Percentiles rank a stretch among this genome's conserved stretches.
phyloP scores from a whole-genome alignment of 192 early-diverging fungal species.

The Mortierella antarctica region DNA sequence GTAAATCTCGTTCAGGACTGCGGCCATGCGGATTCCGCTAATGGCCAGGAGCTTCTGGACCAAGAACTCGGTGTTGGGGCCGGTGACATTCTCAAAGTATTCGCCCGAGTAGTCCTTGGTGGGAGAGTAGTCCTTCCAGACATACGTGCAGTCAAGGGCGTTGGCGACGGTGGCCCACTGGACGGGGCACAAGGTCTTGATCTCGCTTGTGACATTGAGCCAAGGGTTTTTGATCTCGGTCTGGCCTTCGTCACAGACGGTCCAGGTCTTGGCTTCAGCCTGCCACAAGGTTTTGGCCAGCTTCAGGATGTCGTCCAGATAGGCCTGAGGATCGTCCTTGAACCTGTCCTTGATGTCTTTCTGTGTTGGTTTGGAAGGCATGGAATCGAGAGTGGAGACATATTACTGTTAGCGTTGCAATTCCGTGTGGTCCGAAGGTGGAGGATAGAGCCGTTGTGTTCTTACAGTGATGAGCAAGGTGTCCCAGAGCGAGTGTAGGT shows the following conservation, averaged over 20 bases:
- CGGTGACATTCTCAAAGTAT: slow-evolving; percentile 48
- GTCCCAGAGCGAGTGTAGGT: slow-evolving; percentile 54
- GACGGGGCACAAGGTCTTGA: slow-evolving; percentile 51
- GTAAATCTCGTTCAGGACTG: slow-evolving; percentile 51
- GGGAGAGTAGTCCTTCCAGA: slow-evolving; percentile 51
- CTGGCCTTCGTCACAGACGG: slow-evolving; percentile 17
- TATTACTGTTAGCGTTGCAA: neutral
- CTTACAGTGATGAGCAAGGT: slow-evolving; percentile 46
- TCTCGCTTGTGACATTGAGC: slow-evolving; percentile 8
- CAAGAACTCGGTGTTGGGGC: slow-evolving; percentile 9
- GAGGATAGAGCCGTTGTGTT: neutral
- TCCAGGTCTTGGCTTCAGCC: slow-evolving; percentile 24
- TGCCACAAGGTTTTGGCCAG: slow-evolving; percentile 25
- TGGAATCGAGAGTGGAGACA: neutral
- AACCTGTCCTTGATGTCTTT: slow-evolving; percentile 41
- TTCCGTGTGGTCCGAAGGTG: too few species aligned
- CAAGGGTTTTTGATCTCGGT: slow-evolving; percentile 24
- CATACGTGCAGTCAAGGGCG: slow-evolving; percentile 48
- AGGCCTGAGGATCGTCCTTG: slow-evolving; percentile 30
- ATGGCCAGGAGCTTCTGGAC: slow-evolving; percentile 52
- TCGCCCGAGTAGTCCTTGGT: slow-evolving; percentile 43
- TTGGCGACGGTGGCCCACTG: slow-evolving; percentile 52
- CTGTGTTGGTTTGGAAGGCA: neutral
- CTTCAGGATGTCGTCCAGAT: slow-evolving; percentile 34
- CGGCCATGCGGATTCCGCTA: slow-evolving; percentile 57